Percentiles rank a stretch among this genome's conserved stretches.
Evolutionary conservation across 176 grass and related monocot genomes (phyloP).

Genomic region (Luzula sylvatica): DNA sequence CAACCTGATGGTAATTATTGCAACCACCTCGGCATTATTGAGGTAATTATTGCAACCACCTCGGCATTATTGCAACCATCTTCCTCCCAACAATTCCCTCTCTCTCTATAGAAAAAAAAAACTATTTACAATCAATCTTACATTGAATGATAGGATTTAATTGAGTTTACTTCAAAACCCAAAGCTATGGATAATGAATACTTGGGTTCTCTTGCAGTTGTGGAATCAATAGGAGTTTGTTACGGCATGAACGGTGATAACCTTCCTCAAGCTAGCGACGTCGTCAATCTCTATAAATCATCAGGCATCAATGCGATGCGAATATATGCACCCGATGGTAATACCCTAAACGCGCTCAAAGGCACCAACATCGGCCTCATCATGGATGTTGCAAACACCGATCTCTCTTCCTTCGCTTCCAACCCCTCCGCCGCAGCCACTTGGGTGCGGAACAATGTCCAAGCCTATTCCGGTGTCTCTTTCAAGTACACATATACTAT

Average conservation of each 20-base stretch:
- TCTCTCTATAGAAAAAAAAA: neutral
- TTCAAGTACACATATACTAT: slow-evolving; percentile 15
- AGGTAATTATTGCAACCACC: too few species aligned
- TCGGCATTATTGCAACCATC: too few species aligned
- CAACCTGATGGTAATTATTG: too few species aligned
- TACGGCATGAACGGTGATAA: slow-evolving; percentile 43
- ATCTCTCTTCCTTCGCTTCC: slow-evolving; percentile 27
- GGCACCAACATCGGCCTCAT: slow-evolving; percentile 37
- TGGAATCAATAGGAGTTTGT: slow-evolving; percentile 52
- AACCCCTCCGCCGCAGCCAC: slow-evolving; percentile 6
- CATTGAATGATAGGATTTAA: too few species aligned
- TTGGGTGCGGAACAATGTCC: slow-evolving; percentile 47
- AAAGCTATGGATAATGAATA: neutral
- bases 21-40: too few species aligned
- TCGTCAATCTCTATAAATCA: slow-evolving; percentile 41
- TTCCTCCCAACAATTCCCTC: slow-evolving; percentile 21
- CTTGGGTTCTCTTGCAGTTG: slow-evolving; percentile 8
- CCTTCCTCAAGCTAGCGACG: slow-evolving; percentile 32
- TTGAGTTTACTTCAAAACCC: neutral
- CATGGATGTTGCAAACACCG: slow-evolving; percentile 29
- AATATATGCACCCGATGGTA: slow-evolving; percentile 34
- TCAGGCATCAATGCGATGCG: slow-evolving; percentile 40
- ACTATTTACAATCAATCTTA: too few species aligned
- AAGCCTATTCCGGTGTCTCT: slow-evolving; percentile 21
- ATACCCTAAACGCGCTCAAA: slow-evolving; percentile 24